Percentiles rank a stretch among this genome's conserved stretches.
phyloP scores from a whole-genome alignment of 2,329 filamentous ascomycete species.

The Penicillium sp. region DNA sequence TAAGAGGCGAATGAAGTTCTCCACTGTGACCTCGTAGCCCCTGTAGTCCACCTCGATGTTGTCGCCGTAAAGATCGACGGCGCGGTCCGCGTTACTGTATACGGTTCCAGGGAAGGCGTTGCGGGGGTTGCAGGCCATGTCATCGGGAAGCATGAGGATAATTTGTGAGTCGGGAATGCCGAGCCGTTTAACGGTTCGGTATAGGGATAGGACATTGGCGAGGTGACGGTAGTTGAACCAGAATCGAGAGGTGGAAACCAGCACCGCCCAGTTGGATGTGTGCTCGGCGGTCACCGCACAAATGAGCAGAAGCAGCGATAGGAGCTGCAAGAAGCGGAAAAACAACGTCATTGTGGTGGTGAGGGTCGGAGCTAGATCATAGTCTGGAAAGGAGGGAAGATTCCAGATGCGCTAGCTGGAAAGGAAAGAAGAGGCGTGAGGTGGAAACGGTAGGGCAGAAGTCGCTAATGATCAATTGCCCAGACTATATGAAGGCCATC shows the following conservation, averaged over 20 bases:
- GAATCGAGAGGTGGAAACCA: slow-evolving; percentile 97
- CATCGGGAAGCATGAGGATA: slow-evolving; percentile 99
- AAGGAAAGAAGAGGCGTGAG: neutral
- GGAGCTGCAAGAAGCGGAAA: slow-evolving; percentile 26
- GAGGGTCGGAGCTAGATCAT: slow-evolving; percentile 9
- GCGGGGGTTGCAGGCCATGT: slow-evolving; percentile 98
- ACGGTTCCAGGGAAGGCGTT: slow-evolving; percentile 98
- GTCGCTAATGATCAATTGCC: neutral
- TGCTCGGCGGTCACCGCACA: slow-evolving; percentile 52
- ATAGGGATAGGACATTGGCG: slow-evolving; percentile 94
- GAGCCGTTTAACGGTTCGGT: slow-evolving; percentile 95
- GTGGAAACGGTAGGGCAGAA: neutral
- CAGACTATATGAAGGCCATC: slow-evolving; percentile 10
- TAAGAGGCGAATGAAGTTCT: slow-evolving; percentile 94
- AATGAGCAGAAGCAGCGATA: slow-evolving; percentile 27
- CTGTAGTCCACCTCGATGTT: slow-evolving; percentile 99
- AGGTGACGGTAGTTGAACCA: slow-evolving; percentile 99
- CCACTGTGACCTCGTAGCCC: slow-evolving; percentile 97
- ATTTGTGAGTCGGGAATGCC: slow-evolving; percentile 98
- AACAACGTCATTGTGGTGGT: slow-evolving; percentile 28
- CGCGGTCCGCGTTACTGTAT: slow-evolving; percentile 96
- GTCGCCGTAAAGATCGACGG: slow-evolving; percentile 94
- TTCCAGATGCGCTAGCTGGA: slow-evolving; percentile 2
- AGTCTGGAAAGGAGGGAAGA: slow-evolving; percentile 11
- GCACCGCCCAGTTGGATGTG: slow-evolving; percentile 98